Evolutionary conservation across 495 filamentous ascomycete species (phyloP), one percentile per base, ranked within the genome.

Genomic region (Xylaria bambusicola): DNA sequence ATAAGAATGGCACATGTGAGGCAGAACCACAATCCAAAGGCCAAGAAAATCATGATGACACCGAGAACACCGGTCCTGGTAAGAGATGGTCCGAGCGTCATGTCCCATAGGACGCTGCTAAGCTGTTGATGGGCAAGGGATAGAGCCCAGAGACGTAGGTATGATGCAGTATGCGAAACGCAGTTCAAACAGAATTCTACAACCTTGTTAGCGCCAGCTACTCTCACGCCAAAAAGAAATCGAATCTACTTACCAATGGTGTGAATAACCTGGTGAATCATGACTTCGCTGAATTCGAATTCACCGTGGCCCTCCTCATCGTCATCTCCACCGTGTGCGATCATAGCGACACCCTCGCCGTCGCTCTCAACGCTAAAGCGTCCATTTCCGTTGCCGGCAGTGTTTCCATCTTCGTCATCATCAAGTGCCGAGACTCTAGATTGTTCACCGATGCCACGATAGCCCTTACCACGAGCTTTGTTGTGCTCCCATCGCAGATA

Each of bases 261-360:
- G 76, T 98, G 94, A 69, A 98, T 98, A 70, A 97, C 88, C 72
- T 99, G 94, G 73, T 99, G 94, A 68, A 99, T 99, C 90, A 98
- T 96, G 63, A 92, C 80, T 65, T 99, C 94, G 33, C 84, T 81
- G 70, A 98, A 98, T 60, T 98, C 94, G 71, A 99, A 99, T 66
- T 98, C 94, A 67, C 91, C 95, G 66, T 97, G 91, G 58, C 88
- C 89, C 56, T 88, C 87, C 20, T 83, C n/a, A n/a, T n/a, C 87
- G 29, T 85, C 82, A 13, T 85, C 84, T 53, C 91, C 84, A 52
- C 91, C 89, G 70, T 96, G 88, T 0, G 92, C 89, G 72, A 98
- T 91, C 87, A 96, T 91, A 54, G 91, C 92, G 56, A 90, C 86
- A 41, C 88, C 93, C 65, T 96, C 92, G n/a, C 86, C 87, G 47